These are phyloP conservation scores for Globisporangium viniferum DNA, from an alignment of 352 stramenopile species.

Conservation along the genomic window DNA sequence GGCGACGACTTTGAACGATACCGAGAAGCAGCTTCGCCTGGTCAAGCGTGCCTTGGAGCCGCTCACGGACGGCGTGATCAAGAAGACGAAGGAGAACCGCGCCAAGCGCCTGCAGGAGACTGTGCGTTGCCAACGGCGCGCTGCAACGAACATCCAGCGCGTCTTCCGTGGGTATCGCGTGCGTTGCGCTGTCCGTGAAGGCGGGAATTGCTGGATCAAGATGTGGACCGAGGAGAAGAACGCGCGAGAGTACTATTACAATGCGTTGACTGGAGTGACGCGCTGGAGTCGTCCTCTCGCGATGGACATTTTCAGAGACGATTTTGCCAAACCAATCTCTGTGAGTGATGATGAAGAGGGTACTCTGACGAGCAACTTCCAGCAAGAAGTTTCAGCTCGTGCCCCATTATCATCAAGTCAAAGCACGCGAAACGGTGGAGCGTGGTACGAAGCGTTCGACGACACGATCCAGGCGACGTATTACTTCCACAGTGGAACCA, in stretches of 20 bases:
- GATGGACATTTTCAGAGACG: slow-evolving; percentile 75
- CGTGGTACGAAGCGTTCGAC: slow-evolving; percentile 79
- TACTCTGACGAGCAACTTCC: background rate
- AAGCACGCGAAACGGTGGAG: background rate
- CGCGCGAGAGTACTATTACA: slow-evolving; percentile 72
- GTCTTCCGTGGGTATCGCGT: slow-evolving; percentile 77
- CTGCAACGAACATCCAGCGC: slow-evolving; percentile 74
- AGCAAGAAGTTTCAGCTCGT: background rate
- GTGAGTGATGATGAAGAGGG: background rate
- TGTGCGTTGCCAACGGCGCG: slow-evolving; percentile 61
- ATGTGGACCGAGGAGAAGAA: slow-evolving; percentile 25
- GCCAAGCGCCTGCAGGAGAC: slow-evolving; percentile 63
- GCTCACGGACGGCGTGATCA: slow-evolving; percentile 76
- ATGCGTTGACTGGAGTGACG: slow-evolving; percentile 69
- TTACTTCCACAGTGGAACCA: slow-evolving; percentile 71
- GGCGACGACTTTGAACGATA: slow-evolving; percentile 53
- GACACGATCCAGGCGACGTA: slow-evolving; percentile 62
- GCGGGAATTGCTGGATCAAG: slow-evolving; percentile 77
- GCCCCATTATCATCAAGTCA: background rate
- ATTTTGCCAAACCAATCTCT: slow-evolving; percentile 38
- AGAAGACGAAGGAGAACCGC: slow-evolving; percentile 73
- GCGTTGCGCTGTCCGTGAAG: slow-evolving; percentile 60
- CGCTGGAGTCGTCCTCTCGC: slow-evolving; percentile 59
- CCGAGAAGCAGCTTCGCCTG: slow-evolving; percentile 64
- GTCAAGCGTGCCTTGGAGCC: slow-evolving; percentile 80